Evolutionary conservation across 2,329 filamentous ascomycete species (phyloP), one percentile per base, ranked within the genome.

Genomic region (Emergomyces orientalis): DNA sequence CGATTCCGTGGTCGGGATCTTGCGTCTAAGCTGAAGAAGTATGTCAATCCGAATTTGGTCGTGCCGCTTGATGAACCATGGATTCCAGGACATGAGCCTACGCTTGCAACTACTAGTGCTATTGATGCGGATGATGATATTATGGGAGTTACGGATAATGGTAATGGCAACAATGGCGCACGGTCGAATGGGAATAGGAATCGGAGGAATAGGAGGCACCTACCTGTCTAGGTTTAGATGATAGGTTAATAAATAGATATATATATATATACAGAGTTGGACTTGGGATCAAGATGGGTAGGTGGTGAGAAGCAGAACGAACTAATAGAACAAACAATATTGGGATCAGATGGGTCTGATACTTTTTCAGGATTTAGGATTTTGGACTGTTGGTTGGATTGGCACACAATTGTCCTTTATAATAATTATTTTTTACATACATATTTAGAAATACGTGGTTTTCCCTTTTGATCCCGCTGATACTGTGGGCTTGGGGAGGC

Each of bases 1-100:
- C 72, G 70, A 8, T 71, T 78, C 39, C 74, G 77, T 8, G 74
- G 77, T 6, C 74, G 73, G 2, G 75, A 78, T 57, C 67, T 77
- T 5, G 73, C 72, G 0, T 68, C 76, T 45, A 70, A 73, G 49
- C 66, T 80, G 61, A 77, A 74, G 62, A 78, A 78, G 64, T 80
- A 80, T 58, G 73, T 80, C 49, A 80, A 80, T 64, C 78, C 78
- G 8, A 80, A 77, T 65, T 68, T 80, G 5, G 73, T 77, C 19
- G 62, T 77, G 39, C 78, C 77, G 14, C 70, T 80, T 9, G 73
- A 79, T 66, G 74, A 74, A 49, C 70, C 76, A 7, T 80, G 78
- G 78, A 73, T 80, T 63, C 75, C 76, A 1, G 72, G 74, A 4
- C 70, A 62, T 51, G 60, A 62, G n/a, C 41, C 61, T 45, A 34